phyloP scores from a whole-genome alignment of 2,329 filamentous ascomycete species.

The Hyphodiscus sp. region DNA sequence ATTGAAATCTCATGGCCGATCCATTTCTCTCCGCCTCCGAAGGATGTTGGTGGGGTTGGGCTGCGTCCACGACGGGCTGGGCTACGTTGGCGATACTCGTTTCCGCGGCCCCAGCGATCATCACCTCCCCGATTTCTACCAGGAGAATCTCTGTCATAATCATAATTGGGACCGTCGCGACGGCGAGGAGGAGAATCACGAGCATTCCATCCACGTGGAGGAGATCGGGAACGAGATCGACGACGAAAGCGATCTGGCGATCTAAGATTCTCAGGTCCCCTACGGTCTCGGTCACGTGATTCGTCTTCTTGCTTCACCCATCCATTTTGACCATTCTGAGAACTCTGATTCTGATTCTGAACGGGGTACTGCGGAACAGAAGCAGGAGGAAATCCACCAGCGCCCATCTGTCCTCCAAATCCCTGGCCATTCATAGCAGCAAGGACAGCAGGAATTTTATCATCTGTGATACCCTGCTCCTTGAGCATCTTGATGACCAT shows the following conservation, averaged over 20 bases:
- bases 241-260: constrained; percentile 52
- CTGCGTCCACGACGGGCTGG: constrained; percentile 65
- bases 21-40: constrained; percentile 58
- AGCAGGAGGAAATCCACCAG: constrained; percentile 27
- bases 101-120: constrained; percentile 47
- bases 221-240: constrained; percentile 74
- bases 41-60: constrained; percentile 44
- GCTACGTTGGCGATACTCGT: constrained; percentile 83
- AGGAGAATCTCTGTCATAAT: constrained; percentile 66
- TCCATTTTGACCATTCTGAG: constrained; percentile 36
- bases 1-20: constrained; percentile 73
- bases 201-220: constrained; percentile 65
- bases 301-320: constrained; percentile 34
- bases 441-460: constrained; percentile 58
- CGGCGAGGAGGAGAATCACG: constrained; percentile 47
- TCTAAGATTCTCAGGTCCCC: constrained; percentile 42
- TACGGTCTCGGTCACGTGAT: constrained; percentile 49
- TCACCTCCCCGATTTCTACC: constrained; percentile 50
- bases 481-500: constrained; percentile 69
- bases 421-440: constrained; percentile 23
- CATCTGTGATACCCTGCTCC: constrained; percentile 68
- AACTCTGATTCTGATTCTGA: constrained; percentile 23
- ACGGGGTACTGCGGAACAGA: constrained; percentile 11
- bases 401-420: constrained; percentile 21
- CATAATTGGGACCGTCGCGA: constrained; percentile 50